Evolutionary conservation across 2,329 filamentous ascomycete species (phyloP), one percentile per base, ranked within the genome.

Genomic region (Daldinia eschscholtzii): DNA sequence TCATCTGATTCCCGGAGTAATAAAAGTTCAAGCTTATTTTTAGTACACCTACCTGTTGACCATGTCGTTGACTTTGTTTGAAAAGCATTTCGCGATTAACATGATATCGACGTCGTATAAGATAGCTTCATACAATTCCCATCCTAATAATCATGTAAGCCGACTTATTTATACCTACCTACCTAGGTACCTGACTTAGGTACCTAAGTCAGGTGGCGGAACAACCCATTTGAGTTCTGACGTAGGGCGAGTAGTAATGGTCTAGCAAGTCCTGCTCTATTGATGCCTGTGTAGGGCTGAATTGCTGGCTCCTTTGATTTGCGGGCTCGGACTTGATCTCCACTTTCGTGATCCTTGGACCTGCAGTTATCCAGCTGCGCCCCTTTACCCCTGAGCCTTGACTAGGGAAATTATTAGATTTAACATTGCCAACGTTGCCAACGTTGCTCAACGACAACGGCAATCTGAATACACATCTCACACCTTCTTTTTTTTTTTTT

Each of bases 311-410:
- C 39, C 46, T 57, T 13, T 69, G 48, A 74, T 73, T 73, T 44
- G 73, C 48, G 46, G n/a, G 44, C 12, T 74, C 70, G 72, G 73
- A 74, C 71, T 74, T 61, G 13, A 61, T 60, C 66, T 52, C 72
- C 60, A 67, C 64, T 28, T 39, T 37, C 20, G 20, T 28, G 39
- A 67, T 23, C 60, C 64, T 48, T 55, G 15, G 26, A 42, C 56
- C 42, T 53, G 55, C 18, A 46, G 30, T 33, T 50, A 53, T 42
- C 6, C 9, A 55, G 26, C 55, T 57, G 55, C 55, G 55, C 37
- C 50, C 15, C 30, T 15, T 9, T 37, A 28, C 52, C 52, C 37
- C 35, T 41, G 26, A 44, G 55, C 23, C 28, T 30, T 23, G n/a
- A 57, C n/a, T 44, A 30, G n/a, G 35, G 9, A 57, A 28, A 28